Percentiles rank a stretch among this genome's conserved stretches.
Evolutionary conservation across 1,284 basidiomycete species (phyloP).

Genomic region (Violaceomyces palustris): DNA sequence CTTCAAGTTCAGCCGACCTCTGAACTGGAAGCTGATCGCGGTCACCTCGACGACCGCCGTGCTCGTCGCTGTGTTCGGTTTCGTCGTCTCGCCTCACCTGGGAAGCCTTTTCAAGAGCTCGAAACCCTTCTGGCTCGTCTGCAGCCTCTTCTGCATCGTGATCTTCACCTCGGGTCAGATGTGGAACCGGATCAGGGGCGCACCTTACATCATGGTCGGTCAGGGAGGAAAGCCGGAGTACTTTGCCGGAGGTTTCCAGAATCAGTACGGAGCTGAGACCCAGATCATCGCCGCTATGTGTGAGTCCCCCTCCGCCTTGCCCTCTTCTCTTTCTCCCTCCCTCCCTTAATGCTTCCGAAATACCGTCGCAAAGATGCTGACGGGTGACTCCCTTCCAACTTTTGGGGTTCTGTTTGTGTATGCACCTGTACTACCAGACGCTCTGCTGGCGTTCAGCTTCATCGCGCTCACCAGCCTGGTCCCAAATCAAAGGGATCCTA

Average conservation of each 20-base stretch:
- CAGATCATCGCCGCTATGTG: slow-evolving; percentile 81
- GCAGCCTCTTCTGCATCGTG: slow-evolving; percentile 33
- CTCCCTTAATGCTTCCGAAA: not conserved
- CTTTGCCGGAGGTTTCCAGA: slow-evolving; percentile 82
- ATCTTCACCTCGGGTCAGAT: slow-evolving; percentile 62
- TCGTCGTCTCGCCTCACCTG: slow-evolving; percentile 20
- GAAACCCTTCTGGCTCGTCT: slow-evolving; percentile 28
- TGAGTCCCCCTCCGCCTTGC: slow-evolving; percentile 56
- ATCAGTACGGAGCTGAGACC: slow-evolving; percentile 86
- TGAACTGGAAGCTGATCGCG: slow-evolving; percentile 26
- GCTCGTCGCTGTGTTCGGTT: slow-evolving; percentile 5
- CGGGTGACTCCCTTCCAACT: not conserved
- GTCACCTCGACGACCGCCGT: slow-evolving; percentile 7
- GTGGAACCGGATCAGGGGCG: slow-evolving; percentile 87
- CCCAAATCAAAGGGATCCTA: slow-evolving; percentile 68
- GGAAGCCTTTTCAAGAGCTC: slow-evolving; percentile 5
- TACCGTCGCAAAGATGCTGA: no score
- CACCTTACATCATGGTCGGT: slow-evolving; percentile 64
- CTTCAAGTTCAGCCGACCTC: slow-evolving; percentile 30
- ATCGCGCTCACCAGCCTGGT: slow-evolving; percentile 76
- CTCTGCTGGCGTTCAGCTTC: slow-evolving; percentile 72
- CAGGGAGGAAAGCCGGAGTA: slow-evolving; percentile 62
- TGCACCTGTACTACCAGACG: slow-evolving; percentile 60
- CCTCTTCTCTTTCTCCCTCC: not conserved
- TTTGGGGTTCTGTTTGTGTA: not conserved